Base-by-base conservation (phyloP, 768 basidiomycete species). In the Calocybe indica region DNA sequence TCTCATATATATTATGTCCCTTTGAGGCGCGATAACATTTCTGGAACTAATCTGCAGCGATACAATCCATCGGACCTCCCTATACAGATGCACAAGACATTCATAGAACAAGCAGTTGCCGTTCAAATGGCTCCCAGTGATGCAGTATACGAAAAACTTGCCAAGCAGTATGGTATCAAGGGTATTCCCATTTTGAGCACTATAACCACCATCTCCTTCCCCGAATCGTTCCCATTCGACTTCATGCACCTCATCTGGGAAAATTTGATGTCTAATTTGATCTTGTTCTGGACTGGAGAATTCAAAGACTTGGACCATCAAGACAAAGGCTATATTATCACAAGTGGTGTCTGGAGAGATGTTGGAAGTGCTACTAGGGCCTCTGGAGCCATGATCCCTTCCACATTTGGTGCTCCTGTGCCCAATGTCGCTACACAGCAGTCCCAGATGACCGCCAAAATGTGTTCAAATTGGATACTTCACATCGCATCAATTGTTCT, bases 241-340 rank as follows among this genome's bases (percentile, higher is more conserved):
- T 73, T 75, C 57, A 76, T 78, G 70, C 76, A 80, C 44, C 61
- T 74, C 0, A 58, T 77, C 22, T 70, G 58, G 53, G n/a, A n/a
- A n/a, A n/a, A n/a, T n/a, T n/a, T n/a, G n/a, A n/a, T n/a, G n/a
- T n/a, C n/a, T n/a, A n/a, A n/a, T n/a, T n/a, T n/a, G n/a, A n/a
- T n/a, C n/a, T n/a, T n/a, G n/a, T n/a, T n/a, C n/a, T n/a, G n/a
- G n/a, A n/a, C n/a, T n/a, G n/a, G n/a, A n/a, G n/a, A n/a, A n/a
- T n/a, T n/a, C n/a, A n/a, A n/a, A n/a, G n/a, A n/a, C n/a, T n/a
- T n/a, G n/a, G n/a, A n/a, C n/a, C n/a, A n/a, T n/a, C n/a, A n/a
- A n/a, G n/a, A n/a, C n/a, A n/a, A n/a, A n/a, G n/a, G n/a, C n/a
- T n/a, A n/a, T n/a, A n/a, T n/a, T n/a, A n/a, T n/a, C n/a, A n/a